Evolutionary conservation across 306 rosid species (phyloP), one percentile per base, ranked within the genome.

Genomic region (Gynostemma pentaphyllum): DNA sequence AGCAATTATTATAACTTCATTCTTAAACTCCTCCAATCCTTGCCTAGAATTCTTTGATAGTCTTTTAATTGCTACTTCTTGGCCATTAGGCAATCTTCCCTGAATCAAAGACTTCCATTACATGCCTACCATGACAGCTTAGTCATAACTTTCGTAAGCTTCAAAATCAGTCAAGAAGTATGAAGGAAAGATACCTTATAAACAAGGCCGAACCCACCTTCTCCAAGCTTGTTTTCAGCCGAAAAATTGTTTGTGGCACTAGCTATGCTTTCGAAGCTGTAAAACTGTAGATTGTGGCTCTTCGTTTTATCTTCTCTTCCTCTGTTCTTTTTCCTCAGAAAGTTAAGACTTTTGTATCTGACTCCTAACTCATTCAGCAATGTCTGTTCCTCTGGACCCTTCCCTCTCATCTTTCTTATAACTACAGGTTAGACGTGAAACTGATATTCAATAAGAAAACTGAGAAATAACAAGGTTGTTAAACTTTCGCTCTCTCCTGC

Each of bases 51-150:
- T 71, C 29, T 3, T 68, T 5, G 78, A 74, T 15, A 77, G 80
- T 48, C 82, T 48, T 55, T 74, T 81, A 28, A 81, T 61, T 10
- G 80, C 85, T 24, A 81, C 46, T 49, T 81, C 78, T 68, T 44
- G 65, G 11, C 70, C 78, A 55, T 68, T 68, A 14, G 23, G 13
- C 9, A 76, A 54, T 45, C 4, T 59, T 8, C 85, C 81, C n/a
- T n/a, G n/a, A n/a, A 18, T 1, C 13, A 1, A 45, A 7, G 11
- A 37, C n/a, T n/a, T n/a, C n/a, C n/a, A n/a, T n/a, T n/a, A n/a
- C n/a, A n/a, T n/a, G n/a, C n/a, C n/a, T n/a, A n/a, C n/a, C n/a
- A n/a, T n/a, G n/a, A n/a, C n/a, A n/a, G n/a, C n/a, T n/a, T n/a
- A n/a, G n/a, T n/a, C n/a, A n/a, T n/a, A n/a, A n/a, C n/a, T n/a